These are phyloP conservation scores for Apiospora hydei DNA, from an alignment of 2,329 filamentous ascomycete genomes.

Conservation along the genomic window DNA sequence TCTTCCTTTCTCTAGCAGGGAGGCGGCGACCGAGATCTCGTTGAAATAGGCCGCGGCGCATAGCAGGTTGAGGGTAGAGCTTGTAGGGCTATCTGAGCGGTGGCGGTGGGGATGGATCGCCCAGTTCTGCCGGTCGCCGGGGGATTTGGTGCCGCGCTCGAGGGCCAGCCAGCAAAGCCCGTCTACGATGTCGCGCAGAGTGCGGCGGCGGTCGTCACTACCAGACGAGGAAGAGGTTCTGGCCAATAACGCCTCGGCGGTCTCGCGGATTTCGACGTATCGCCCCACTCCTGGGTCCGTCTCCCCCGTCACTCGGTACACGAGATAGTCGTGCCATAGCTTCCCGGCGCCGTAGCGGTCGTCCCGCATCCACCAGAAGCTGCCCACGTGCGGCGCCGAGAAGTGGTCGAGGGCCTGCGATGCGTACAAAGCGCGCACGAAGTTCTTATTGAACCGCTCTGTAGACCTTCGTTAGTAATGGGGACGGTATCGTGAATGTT, in stretches of 20 bases:
- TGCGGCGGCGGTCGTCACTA: not conserved
- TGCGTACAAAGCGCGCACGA: not conserved
- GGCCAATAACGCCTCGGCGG: not conserved
- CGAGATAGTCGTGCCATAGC: not conserved
- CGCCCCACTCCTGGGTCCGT: not conserved
- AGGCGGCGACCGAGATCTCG: not conserved
- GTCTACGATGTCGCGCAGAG: not conserved
- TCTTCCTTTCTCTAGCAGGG: not conserved
- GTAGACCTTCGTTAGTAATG: not conserved
- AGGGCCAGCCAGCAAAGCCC: not conserved
- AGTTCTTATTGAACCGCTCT: not conserved
- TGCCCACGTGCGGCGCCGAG: not conserved
- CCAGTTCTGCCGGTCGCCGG: not conserved
- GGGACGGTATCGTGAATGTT: too few relatives aligned
- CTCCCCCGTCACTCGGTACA: not conserved
- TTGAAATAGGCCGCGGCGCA: not conserved
- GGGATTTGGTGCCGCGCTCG: not conserved
- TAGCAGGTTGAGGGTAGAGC: not conserved
- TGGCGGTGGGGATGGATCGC: too few relatives aligned
- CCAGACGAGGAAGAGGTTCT: not conserved
- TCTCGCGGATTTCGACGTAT: not conserved
- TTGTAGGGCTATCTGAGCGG: too few relatives aligned
- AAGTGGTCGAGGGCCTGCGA: not conserved
- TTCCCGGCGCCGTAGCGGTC: not conserved
- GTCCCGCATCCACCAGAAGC: not conserved